phyloP scores from a whole-genome alignment of 306 rosid species.

The Chamaecrista fasciculata region DNA sequence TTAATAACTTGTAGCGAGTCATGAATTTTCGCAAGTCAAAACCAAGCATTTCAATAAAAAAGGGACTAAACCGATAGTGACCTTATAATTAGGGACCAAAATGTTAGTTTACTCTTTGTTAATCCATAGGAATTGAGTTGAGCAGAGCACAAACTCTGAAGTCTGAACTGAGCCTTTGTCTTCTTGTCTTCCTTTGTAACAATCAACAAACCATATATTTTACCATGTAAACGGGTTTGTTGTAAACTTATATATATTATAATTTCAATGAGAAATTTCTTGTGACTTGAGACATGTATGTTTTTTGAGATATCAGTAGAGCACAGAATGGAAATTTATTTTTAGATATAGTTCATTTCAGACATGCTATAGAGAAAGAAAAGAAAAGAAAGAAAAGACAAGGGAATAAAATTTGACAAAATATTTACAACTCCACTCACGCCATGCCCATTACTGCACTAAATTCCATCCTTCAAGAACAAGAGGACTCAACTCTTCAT shows the following conservation, averaged over 20 bases:
- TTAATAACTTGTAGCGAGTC: no score
- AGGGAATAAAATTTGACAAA: neutral
- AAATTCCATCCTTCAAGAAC: slow-evolving; percentile 14
- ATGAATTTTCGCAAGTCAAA: no score
- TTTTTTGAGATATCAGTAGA: neutral
- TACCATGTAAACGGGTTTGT: neutral
- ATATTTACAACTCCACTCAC: neutral
- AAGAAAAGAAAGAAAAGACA: no score
- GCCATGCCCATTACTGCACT: slow-evolving; percentile 6
- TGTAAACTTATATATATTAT: no score
- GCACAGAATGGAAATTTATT: neutral
- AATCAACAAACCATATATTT: neutral
- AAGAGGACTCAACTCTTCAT: no score
- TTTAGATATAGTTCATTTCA: neutral
- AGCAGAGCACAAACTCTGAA: no score
- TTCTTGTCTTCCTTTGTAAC: neutral
- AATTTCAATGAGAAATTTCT: neutral
- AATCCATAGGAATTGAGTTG: neutral
- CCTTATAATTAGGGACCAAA: no score
- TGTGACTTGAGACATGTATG: neutral
- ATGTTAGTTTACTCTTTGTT: no score
- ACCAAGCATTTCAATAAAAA: no score
- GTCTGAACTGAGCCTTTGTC: neutral
- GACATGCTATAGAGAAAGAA: neutral
- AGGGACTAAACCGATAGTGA: no score